phyloP scores from a whole-genome alignment of 495 filamentous ascomycete species.

The Aspergillus olivimuriae region DNA sequence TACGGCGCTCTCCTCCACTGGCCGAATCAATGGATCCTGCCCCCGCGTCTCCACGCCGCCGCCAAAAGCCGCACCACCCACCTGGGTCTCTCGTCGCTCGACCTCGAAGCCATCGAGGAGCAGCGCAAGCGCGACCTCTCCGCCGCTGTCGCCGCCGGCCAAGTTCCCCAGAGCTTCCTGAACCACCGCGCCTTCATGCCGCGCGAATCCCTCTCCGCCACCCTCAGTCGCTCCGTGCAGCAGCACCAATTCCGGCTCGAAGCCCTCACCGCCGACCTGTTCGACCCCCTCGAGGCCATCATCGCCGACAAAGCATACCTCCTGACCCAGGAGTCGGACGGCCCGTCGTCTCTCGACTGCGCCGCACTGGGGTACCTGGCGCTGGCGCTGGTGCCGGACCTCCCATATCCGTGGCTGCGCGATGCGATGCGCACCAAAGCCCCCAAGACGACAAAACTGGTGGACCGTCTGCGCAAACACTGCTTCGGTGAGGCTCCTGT shows the following conservation, averaged over 20 bases:
- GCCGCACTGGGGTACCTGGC: conserved; percentile 70
- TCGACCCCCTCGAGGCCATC: conserved; percentile 60
- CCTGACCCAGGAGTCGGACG: conserved; percentile 35
- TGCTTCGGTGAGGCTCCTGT: conserved; percentile 31
- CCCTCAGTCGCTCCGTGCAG: conserved; percentile 34
- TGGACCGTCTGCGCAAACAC: conserved; percentile 35
- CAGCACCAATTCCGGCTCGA: conserved; percentile 60
- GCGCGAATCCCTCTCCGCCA: not conserved
- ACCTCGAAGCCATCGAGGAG: conserved; percentile 49
- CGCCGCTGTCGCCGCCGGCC: conserved; percentile 33
- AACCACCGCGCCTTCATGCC: conserved; percentile 34
- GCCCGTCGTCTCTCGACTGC: conserved; percentile 76
- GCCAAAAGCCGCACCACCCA: conserved; percentile 66
- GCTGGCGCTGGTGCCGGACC: conserved; percentile 60
- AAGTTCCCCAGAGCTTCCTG: conserved; percentile 40
- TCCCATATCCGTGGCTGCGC: conserved; percentile 67
- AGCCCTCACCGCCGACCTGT: conserved; percentile 58
- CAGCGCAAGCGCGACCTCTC: conserved; percentile 38
- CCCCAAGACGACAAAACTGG: conserved; percentile 48
- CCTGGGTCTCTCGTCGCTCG: conserved; percentile 62
- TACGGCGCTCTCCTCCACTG: conserved; percentile 72
- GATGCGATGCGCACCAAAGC: conserved; percentile 55
- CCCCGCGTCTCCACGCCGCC: conserved; percentile 56
- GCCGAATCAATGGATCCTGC: conserved; percentile 76
- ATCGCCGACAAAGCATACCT: conserved; percentile 52